Evolutionary conservation across 2,329 filamentous ascomycete genomes (phyloP).

Genomic region (Chrysosphaeria jannelii): DNA sequence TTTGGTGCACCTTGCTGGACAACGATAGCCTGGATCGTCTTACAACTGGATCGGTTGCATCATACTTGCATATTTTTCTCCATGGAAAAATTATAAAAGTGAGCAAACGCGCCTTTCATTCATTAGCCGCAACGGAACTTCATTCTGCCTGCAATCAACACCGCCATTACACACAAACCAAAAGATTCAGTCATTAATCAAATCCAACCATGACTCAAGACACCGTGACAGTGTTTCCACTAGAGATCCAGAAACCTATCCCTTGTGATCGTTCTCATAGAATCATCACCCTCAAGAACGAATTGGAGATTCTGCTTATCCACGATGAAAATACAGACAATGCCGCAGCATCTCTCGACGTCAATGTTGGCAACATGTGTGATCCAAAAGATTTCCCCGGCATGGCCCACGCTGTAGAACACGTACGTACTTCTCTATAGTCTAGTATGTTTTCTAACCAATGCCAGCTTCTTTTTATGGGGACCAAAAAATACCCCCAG

Average conservation of each 20-base stretch:
- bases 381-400: constrained; percentile 76
- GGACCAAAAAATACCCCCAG: constrained; percentile 85
- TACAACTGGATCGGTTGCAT: too few species aligned
- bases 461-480: constrained; percentile 64
- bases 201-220: too few species aligned
- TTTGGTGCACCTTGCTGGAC: too few species aligned
- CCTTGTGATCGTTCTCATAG: constrained; percentile 57
- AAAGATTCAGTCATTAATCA: too few species aligned
- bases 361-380: constrained; percentile 87
- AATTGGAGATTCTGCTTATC: constrained; percentile 71
- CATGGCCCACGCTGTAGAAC: constrained; percentile 87
- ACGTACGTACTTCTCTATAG: constrained; percentile 16
- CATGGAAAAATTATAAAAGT: too few species aligned
- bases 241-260: constrained; percentile 53
- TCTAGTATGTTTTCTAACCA: not conserved
- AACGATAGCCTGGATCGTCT: too few species aligned
- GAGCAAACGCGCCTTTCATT: too few species aligned
- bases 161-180: too few species aligned
- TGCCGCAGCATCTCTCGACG: constrained; percentile 79
- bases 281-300: constrained; percentile 58
- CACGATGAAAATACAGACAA: constrained; percentile 92
- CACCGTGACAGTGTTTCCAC: not conserved
- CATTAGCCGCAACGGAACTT: too few species aligned
- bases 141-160: too few species aligned
- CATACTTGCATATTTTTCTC: too few species aligned